A percentile compares a stretch with the other conserved stretches of the same genome.
phyloP scores from a whole-genome alignment of 2,329 filamentous ascomycete species.

The Phoma herbarum region DNA sequence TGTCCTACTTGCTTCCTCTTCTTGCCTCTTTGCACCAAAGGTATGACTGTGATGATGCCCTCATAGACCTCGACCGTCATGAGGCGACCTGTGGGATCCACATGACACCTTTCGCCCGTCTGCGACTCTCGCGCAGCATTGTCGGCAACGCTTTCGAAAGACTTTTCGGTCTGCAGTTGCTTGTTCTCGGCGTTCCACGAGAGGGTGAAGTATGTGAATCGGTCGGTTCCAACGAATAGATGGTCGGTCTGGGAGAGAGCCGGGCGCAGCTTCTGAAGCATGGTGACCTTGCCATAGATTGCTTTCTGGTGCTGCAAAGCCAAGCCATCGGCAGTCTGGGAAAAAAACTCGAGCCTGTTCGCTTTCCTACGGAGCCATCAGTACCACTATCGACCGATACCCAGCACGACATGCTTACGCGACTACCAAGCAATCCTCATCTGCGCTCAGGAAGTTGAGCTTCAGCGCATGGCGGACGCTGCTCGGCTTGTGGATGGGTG shows the following conservation, averaged over 20 bases:
- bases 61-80: slow-evolving; percentile 74
- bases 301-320: slow-evolving; percentile 72
- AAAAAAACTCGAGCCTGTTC: slow-evolving; percentile 87
- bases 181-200: slow-evolving; percentile 74
- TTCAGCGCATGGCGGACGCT: slow-evolving; percentile 90
- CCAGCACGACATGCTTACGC: slow-evolving; percentile 68
- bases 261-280: slow-evolving; percentile 82
- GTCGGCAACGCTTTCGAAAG: slow-evolving; percentile 67
- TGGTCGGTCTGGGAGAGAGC: slow-evolving; percentile 79
- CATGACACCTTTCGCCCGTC: slow-evolving; percentile 81
- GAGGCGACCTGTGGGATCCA: slow-evolving; percentile 79
- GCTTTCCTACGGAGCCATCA: slow-evolving; percentile 66
- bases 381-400: neutral
- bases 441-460: slow-evolving; percentile 75
- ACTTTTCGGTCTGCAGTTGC: slow-evolving; percentile 65
- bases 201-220: slow-evolving; percentile 88
- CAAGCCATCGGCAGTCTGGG: slow-evolving; percentile 67
- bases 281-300: slow-evolving; percentile 85
- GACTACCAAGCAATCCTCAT: slow-evolving; percentile 83
- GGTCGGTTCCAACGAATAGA: slow-evolving; percentile 90
- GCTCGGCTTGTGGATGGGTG: slow-evolving; percentile 90
- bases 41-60: slow-evolving; percentile 71
- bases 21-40: slow-evolving; percentile 64
- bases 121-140: slow-evolving; percentile 75
- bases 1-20: slow-evolving; percentile 56